Evolutionary conservation across 805 yeast species (phyloP), one percentile per base, ranked within the genome.

Genomic region (Sugiyamaella smithiae): DNA sequence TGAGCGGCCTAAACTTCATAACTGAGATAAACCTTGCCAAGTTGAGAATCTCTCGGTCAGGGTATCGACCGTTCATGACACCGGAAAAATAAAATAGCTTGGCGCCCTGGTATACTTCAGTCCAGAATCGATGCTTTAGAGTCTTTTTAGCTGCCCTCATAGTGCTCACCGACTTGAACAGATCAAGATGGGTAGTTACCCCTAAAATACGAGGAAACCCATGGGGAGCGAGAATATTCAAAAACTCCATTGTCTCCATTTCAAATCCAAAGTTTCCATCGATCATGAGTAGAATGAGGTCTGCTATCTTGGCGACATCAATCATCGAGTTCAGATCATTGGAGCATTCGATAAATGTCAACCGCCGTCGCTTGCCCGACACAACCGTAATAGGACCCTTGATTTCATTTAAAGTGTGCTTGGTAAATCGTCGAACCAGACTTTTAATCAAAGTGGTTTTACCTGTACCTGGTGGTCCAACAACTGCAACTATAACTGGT

Each of bases 161-260:
- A 1, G 97, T 88, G 9, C 95, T 76, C 52, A 85, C 96, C 14
- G 86, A 84, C 64, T 86, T 90, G 75, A 93, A 93, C 44, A 93
- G 75, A 67, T 93, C 99, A 61, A 95, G 75, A 72, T 93, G 99
- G 0, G 99, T 93, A 5, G 96, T 85, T 7, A 93, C 86, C 56
- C 98, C 99, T 40, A 93, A 73, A 16, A 93, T 95, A 59, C 97
- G 80, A 36, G 99, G 99, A 90, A 93, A 93, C 68, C 99, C 99
- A 67, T 93, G 99, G 63, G 91, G 97, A 60, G 93, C 96, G 2
- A 97, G 95, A 57, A 93, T 79, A 62, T 93, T 95, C 55, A 93
- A 74, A 63, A 93, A 93, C 69, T 93, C 99, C 98, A 93, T 95
- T 6, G 99, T 93, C 69, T 93, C 99, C 99, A 93, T 93, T 72